phyloP scores from a whole-genome alignment of 495 filamentous ascomycete species.

The Friedmanniomyces endolithicus region DNA sequence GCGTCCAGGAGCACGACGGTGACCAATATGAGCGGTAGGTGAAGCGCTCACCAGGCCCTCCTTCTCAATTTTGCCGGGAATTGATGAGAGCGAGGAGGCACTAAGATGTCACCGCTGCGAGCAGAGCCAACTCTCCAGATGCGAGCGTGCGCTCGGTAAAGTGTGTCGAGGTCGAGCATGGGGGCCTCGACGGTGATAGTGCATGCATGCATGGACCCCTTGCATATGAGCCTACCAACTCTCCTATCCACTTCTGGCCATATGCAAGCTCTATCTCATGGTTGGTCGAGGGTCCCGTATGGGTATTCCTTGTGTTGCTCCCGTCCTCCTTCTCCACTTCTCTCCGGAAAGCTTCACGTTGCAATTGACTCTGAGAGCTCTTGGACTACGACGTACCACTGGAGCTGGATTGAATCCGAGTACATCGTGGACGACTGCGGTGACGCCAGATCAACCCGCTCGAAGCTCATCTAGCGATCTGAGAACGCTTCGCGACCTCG shows the following conservation, averaged over 20 bases:
- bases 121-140: background rate
- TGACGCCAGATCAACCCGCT: background rate
- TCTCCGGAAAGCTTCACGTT: background rate
- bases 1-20: background rate
- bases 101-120: background rate
- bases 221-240: background rate
- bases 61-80: background rate
- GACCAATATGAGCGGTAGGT: background rate
- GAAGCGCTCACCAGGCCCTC: background rate
- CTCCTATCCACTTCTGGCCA: conserved; percentile 1
- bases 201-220: conserved; percentile 3
- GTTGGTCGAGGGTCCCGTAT: background rate
- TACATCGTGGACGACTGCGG: background rate
- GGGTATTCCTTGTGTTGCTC: background rate
- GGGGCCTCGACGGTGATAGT: background rate
- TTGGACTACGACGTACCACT: background rate
- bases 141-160: background rate
- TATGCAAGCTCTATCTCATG: conserved; percentile 8
- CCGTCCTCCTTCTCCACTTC: background rate
- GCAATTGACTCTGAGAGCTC: background rate
- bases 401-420: background rate
- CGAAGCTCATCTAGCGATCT: background rate
- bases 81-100: background rate
- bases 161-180: background rate
- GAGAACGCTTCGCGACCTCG: background rate